Percentiles rank a stretch among this genome's conserved stretches.
Evolutionary conservation across 2,329 filamentous ascomycete species (phyloP).

Genomic region (Colletotrichum spinosum): DNA sequence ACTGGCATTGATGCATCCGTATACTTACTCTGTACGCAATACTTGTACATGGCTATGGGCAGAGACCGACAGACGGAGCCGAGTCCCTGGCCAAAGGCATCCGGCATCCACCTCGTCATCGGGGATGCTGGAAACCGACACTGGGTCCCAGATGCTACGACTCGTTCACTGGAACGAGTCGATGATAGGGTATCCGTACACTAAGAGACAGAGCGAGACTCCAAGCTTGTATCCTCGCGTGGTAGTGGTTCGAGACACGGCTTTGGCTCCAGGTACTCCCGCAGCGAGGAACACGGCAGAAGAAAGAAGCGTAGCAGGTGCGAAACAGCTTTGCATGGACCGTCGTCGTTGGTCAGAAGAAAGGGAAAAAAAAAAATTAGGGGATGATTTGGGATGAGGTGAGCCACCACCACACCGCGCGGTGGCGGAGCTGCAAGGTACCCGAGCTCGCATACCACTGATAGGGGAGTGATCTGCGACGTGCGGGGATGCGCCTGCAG

Average conservation of each 20-base stretch:
- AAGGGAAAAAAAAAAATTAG: neutral
- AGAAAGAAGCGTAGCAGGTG: slow-evolving; percentile 26
- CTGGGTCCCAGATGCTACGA: slow-evolving; percentile 19
- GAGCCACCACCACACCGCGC: neutral
- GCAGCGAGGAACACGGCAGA: neutral
- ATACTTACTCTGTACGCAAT: too few relatives aligned
- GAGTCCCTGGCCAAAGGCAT: slow-evolving; percentile 33
- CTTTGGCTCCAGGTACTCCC: slow-evolving; percentile 11
- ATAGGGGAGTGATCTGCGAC: slow-evolving; percentile 30
- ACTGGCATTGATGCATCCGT: too few relatives aligned
- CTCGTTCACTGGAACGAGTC: slow-evolving; percentile 8
- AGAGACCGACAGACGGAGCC: slow-evolving; percentile 10
- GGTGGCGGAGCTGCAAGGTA: slow-evolving; percentile 34
- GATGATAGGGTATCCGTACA: neutral
- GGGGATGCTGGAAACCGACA: slow-evolving; percentile 11
- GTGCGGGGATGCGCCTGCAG: slow-evolving; percentile 15
- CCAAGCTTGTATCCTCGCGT: neutral
- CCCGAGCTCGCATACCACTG: slow-evolving; percentile 18
- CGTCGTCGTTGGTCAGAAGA: neutral
- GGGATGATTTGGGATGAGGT: slow-evolving; percentile 17
- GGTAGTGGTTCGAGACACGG: slow-evolving; percentile 7
- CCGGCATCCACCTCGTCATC: slow-evolving; percentile 25
- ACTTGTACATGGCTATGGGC: neutral
- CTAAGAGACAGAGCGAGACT: slow-evolving; percentile 13
- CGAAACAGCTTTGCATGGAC: neutral